These are phyloP conservation scores for Veloboletus limbatus DNA, from an alignment of 1,284 basidiomycete genomes.

Conservation along the genomic window DNA sequence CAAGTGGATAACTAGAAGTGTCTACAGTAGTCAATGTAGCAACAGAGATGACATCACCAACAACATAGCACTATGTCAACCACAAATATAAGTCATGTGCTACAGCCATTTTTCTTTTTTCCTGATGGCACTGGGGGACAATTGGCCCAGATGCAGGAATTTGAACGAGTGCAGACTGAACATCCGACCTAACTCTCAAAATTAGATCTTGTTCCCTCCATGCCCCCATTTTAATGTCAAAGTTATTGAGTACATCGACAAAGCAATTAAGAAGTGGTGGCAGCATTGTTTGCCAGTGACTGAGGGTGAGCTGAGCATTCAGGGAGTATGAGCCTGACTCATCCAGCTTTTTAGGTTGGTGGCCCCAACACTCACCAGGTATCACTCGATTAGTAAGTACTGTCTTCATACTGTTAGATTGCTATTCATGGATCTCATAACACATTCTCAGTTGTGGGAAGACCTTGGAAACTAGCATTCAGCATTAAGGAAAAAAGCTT, in stretches of 20 bases:
- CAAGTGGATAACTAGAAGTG: too few species aligned
- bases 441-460: constrained; percentile 6
- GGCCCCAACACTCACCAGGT: not conserved
- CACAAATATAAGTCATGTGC: too few species aligned
- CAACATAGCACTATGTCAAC: too few species aligned
- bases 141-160: too few species aligned
- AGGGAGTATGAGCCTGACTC: constrained; percentile 1
- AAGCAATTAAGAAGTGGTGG: too few species aligned
- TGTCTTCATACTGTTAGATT: not conserved
- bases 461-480: constrained; percentile 11
- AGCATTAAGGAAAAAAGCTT: constrained; percentile 8
- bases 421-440: not conserved
- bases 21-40: too few species aligned
- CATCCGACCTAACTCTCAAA: too few species aligned
- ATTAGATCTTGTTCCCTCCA: too few species aligned
- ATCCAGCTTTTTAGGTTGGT: not conserved
- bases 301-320: constrained; percentile 1
- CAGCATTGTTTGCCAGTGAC: not conserved
- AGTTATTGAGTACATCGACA: constrained; percentile 3
- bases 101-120: too few species aligned
- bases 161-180: too few species aligned
- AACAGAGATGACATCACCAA: too few species aligned
- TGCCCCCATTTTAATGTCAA: constrained; percentile 12
- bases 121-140: too few species aligned
- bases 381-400: not conserved